Percentiles rank a stretch among this genome's conserved stretches.
These are phyloP conservation scores for Trichoderma gracile DNA, from an alignment of 2,329 filamentous ascomycete species.

Conservation along the genomic window DNA sequence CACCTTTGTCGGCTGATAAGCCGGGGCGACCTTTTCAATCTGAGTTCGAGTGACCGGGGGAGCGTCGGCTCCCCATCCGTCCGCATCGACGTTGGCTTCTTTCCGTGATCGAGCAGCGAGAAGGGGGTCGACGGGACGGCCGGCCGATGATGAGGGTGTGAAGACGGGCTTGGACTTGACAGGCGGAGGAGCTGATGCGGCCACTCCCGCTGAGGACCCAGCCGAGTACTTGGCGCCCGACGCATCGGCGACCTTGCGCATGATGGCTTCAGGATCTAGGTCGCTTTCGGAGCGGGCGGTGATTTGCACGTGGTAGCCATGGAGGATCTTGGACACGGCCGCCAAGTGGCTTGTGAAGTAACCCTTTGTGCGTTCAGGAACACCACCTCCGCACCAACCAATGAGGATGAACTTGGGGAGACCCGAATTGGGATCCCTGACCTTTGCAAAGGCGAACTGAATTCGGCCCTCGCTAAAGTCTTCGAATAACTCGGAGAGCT, in stretches of 20 bases:
- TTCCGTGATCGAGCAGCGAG: constrained; percentile 63
- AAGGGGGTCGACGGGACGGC: constrained; percentile 64
- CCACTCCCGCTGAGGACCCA: constrained; percentile 57
- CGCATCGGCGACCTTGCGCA: constrained; percentile 91
- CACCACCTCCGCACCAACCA: constrained; percentile 95
- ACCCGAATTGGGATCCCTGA: constrained; percentile 88
- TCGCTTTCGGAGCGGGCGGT: constrained; percentile 90
- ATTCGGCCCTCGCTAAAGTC: constrained; percentile 96
- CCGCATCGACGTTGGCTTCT: constrained; percentile 66
- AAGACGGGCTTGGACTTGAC: constrained; percentile 89
- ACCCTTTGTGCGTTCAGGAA: constrained; percentile 96
- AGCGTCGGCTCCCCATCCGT: constrained; percentile 94
- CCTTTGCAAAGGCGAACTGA: constrained; percentile 94
- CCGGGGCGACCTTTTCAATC: constrained; percentile 86
- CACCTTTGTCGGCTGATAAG: constrained; percentile 94
- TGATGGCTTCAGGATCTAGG: constrained; percentile 80
- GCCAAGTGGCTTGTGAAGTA: constrained; percentile 96
- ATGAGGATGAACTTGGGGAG: constrained; percentile 92
- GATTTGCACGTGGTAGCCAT: constrained; percentile 97
- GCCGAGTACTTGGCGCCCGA: constrained; percentile 92
- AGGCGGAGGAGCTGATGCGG: constrained; percentile 61
- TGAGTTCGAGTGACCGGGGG: constrained; percentile 85
- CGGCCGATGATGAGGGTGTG: constrained; percentile 66
- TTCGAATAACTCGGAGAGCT: constrained; percentile 84
- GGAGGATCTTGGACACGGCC: constrained; percentile 86